These are phyloP conservation scores for Acanthamoeba lugdunensis DNA, from an alignment of 208 protist genomes.

Conservation along the genomic window DNA sequence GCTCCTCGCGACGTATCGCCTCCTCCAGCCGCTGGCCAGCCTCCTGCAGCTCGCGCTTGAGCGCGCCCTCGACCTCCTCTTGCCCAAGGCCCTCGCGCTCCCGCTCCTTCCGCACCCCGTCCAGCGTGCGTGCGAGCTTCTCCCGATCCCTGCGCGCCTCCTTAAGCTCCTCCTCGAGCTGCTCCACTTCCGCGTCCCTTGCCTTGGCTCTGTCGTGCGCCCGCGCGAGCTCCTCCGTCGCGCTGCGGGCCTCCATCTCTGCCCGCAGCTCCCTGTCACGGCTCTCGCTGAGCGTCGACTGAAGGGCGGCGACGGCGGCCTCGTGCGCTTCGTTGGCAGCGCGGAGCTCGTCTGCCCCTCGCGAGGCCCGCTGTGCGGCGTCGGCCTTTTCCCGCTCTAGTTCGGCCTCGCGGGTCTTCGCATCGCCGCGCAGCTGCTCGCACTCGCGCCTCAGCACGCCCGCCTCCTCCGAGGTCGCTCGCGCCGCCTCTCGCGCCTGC, in stretches of 20 bases:
- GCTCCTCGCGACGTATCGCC: conserved; percentile 1
- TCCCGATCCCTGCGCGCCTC: not conserved
- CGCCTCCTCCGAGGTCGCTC: not conserved
- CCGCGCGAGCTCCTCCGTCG: not conserved
- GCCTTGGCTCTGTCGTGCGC: not conserved
- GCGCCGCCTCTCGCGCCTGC: not conserved
- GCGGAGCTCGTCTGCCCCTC: not conserved
- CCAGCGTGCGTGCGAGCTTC: conserved; percentile 10
- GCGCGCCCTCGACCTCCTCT: not conserved
- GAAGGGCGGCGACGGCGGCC: not conserved
- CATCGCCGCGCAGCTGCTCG: not conserved
- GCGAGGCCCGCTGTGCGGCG: not conserved
- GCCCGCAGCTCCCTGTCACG: not conserved
- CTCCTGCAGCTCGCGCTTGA: conserved; percentile 19
- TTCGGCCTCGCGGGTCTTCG: not conserved
- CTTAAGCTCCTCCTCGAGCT: not conserved
- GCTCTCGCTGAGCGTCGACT: not conserved
- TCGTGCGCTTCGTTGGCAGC: not conserved
- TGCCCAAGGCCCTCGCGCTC: not conserved
- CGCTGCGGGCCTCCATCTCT: not conserved
- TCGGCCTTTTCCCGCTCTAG: not conserved
- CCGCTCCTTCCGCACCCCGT: not conserved
- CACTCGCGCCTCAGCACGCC: not conserved
- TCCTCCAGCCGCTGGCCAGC: not conserved
- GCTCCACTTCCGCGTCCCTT: not conserved